A percentile compares a stretch with the other conserved stretches of the same genome.
Conservation (phyloP, 805 yeast genomes). For the Yamadazyma scolyti region DNA sequence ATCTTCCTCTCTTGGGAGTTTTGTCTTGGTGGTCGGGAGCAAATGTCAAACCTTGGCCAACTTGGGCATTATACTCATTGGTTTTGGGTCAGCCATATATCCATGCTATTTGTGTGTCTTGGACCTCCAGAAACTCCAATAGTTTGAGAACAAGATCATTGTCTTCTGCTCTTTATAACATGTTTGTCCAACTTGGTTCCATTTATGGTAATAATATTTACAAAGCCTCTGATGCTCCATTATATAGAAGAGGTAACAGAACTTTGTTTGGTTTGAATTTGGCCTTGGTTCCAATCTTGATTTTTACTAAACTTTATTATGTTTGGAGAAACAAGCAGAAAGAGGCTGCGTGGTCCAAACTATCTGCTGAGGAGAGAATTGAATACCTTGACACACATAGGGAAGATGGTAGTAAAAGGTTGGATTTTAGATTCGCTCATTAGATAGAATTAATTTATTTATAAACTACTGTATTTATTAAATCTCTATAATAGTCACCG, state of each 20-base stretch:
- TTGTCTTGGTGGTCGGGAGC: constrained; percentile 41
- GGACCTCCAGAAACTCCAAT: constrained; percentile 25
- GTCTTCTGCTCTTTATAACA: constrained; percentile 25
- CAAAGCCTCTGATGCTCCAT: constrained; percentile 23
- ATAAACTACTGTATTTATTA: constrained; percentile 5
- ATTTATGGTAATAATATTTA: constrained; percentile 24
- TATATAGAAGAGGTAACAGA: constrained; percentile 22
- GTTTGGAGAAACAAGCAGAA: constrained; percentile 16
- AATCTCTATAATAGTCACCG: constrained; percentile 5
- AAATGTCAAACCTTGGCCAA: constrained; percentile 37
- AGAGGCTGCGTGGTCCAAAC: constrained; percentile 15
- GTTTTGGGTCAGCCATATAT: constrained; percentile 29
- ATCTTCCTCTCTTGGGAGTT: constrained; percentile 27
- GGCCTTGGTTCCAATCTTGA: constrained; percentile 18
- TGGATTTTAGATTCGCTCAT: constrained; percentile 20
- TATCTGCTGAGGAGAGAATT: constrained; percentile 17
- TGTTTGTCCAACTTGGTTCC: constrained; percentile 21
- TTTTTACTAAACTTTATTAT: constrained; percentile 19
- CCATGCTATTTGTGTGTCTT: constrained; percentile 26
- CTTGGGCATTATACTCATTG: constrained; percentile 32
- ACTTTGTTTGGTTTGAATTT: constrained; percentile 17
- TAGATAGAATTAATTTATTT: constrained; percentile 5
- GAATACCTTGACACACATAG: constrained; percentile 13
- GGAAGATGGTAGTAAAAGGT: constrained; percentile 21
- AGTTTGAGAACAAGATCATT: constrained; percentile 24